Evolutionary conservation across 176 grass and related monocot genomes (phyloP), one percentile per base, ranked within the genome.

Genomic region (Rhynchospora breviuscula): DNA sequence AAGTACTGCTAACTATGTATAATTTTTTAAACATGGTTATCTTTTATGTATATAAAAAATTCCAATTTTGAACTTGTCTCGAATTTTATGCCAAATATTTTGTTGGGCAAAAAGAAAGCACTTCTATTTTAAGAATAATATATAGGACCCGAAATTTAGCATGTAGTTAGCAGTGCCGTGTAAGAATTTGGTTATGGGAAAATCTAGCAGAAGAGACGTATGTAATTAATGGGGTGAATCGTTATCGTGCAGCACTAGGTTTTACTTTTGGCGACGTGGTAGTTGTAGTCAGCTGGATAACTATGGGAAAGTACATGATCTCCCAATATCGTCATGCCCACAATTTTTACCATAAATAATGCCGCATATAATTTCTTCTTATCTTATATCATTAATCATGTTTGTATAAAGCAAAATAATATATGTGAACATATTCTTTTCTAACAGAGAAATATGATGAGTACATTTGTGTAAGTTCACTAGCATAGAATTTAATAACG

Each of bases 191-290:
- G 72, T 12, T 43, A 40, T 7, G 25, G 72, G 72, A 76, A 76
- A 76, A 76, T 29, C 12, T 76, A 54, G 47, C 29, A 76, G 48
- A 44, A 74, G 45, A 74, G 10, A 53, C 47, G 68, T 71, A 71
- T 71, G 67, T 49, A 23, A 51, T 22, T 64, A 23, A 29, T 12
- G 63, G 51, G 19, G 47, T 52, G 21, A 75, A 75, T 76, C 72
- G 48, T 76, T 76, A 54, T 76, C 72, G 52, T 76, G 22, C 12
- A 48, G 72, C 72, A 76, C 72, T 76, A 31, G 72, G 1, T 54
- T 54, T 75, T 54, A 0, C 71, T 75, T 75, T 75, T 52, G 71
- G 21, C 10, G 46, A 49, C 71, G 46, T 53, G 71, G 10, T 25
- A 75, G 67, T 8, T 46, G 0, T 29, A 19, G 68, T 72, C 44